A percentile compares a stretch with the other conserved stretches of the same genome.
Evolutionary conservation across 2,329 filamentous ascomycete genomes (phyloP).

Genomic region (Fusarium buxicola): DNA sequence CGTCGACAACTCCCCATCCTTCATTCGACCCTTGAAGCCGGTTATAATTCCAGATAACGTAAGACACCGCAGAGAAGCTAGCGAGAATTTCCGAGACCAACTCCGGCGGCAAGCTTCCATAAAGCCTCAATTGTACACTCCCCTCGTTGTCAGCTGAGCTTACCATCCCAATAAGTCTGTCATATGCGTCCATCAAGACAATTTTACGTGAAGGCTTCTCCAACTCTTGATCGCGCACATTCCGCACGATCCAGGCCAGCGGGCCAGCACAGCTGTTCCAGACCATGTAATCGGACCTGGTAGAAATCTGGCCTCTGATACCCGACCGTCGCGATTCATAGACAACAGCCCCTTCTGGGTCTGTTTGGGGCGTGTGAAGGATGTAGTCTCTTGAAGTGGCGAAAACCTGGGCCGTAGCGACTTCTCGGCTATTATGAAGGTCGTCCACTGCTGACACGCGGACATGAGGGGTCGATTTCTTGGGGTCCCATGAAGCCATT

Average conservation of each 20-base stretch:
- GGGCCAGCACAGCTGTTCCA: slow-evolving; percentile 19
- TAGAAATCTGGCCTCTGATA: neutral
- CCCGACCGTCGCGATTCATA: slow-evolving; percentile 8
- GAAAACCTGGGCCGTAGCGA: slow-evolving; percentile 19
- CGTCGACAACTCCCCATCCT: slow-evolving; percentile 2
- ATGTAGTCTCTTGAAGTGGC: slow-evolving; percentile 15
- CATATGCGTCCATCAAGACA: slow-evolving; percentile 16
- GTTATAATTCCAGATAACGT: slow-evolving; percentile 15
- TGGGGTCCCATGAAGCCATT: slow-evolving; percentile 6
- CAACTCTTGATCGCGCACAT: slow-evolving; percentile 4
- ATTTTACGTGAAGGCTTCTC: slow-evolving; percentile 1
- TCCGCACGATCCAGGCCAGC: slow-evolving; percentile 13
- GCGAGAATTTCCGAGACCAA: slow-evolving; percentile 10
- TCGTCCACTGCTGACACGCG: slow-evolving; percentile 1
- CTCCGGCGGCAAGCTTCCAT: neutral
- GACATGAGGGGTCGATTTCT: slow-evolving; percentile 14
- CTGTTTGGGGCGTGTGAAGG: slow-evolving; percentile 2
- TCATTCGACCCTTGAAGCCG: slow-evolving; percentile 4
- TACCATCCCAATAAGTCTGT: slow-evolving; percentile 16
- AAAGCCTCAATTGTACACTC: slow-evolving; percentile 7
- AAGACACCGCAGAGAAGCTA: slow-evolving; percentile 12
- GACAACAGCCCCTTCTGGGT: neutral
- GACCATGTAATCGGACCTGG: slow-evolving; percentile 12
- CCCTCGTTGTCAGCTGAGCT: slow-evolving; percentile 1
- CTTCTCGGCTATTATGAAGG: neutral